phyloP scores from a whole-genome alignment of 225 moss, liverwort and hornwort genomes.

The Marchantia polymorpha region DNA sequence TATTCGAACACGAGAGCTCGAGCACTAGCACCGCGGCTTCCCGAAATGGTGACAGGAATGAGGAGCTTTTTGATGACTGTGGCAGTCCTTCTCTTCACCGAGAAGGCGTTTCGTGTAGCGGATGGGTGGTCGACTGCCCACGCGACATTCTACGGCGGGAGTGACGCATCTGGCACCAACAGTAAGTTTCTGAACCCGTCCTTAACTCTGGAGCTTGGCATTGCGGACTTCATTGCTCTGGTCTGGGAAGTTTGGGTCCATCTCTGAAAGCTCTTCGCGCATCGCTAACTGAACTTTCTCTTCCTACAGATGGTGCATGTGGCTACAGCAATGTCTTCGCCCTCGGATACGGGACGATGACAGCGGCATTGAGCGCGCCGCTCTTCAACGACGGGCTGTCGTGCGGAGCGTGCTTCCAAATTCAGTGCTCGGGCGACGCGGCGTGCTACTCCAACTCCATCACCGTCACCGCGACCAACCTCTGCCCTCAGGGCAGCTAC shows the following conservation, averaged over 20 bases:
- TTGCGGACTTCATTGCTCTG: too few species aligned
- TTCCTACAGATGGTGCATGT: constrained; percentile 40
- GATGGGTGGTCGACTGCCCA: constrained; percentile 30
- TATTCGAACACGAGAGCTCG: background rate
- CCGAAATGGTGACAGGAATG: background rate
- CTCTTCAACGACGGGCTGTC: constrained; percentile 31
- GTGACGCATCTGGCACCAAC: constrained; percentile 44
- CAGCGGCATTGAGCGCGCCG: constrained; percentile 38
- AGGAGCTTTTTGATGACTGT: background rate
- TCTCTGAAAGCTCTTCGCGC: background rate
- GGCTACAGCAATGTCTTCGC: constrained; percentile 40
- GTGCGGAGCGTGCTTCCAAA: constrained; percentile 42
- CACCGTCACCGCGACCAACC: constrained; percentile 47
- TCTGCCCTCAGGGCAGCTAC: constrained; percentile 47
- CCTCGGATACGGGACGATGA: constrained; percentile 42
- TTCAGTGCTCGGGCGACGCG: constrained; percentile 26
- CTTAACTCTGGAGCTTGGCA: background rate
- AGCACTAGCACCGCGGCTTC: background rate
- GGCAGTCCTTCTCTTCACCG: background rate
- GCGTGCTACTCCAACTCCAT: constrained; percentile 26
- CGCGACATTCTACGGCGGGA: constrained; percentile 46
- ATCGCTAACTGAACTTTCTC: background rate
- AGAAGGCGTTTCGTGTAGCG: background rate
- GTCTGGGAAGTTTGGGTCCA: background rate
- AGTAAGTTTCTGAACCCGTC: constrained; percentile 21